Percentiles rank a stretch among this genome's conserved stretches.
phyloP scores from a whole-genome alignment of 1,284 basidiomycete species.

The Retiboletus fuscus region DNA sequence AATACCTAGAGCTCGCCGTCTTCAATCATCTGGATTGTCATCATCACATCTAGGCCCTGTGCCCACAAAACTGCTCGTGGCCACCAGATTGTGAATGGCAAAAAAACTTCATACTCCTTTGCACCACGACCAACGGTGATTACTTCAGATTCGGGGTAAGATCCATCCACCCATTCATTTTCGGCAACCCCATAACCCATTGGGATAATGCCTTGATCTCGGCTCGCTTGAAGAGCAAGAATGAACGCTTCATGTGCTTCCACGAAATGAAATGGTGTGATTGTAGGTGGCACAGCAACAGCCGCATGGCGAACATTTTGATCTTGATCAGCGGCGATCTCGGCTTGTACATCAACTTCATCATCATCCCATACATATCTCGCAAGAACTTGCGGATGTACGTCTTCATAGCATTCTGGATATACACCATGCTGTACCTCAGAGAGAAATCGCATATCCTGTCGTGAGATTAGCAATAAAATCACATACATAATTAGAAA shows the following conservation, averaged over 20 bases:
- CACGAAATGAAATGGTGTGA: constrained; percentile 1
- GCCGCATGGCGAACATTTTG: not conserved
- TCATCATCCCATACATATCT: too few species aligned
- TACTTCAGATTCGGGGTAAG: constrained; percentile 21
- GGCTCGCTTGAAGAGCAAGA: constrained; percentile 6
- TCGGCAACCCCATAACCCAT: constrained; percentile 21
- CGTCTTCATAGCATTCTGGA: not conserved
- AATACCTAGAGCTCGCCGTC: not conserved
- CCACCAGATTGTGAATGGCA: constrained; percentile 24
- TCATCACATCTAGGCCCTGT: constrained; percentile 23
- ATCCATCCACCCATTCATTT: constrained; percentile 11
- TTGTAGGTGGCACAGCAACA: not conserved
- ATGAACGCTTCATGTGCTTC: constrained; percentile 9
- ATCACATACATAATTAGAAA: too few species aligned
- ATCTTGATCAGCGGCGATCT: not conserved
- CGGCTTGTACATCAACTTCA: not conserved
- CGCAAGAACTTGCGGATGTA: too few species aligned
- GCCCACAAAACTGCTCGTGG: constrained; percentile 13
- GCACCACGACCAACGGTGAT: constrained; percentile 11
- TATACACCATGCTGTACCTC: not conserved
- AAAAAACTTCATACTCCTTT: not conserved
- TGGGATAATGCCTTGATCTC: constrained; percentile 8
- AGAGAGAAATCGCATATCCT: not conserved
- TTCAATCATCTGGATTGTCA: constrained; percentile 13
- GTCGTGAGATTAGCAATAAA: not conserved